Evolutionary conservation across 1,139 yeast genomes (phyloP), one percentile per base, ranked within the genome.

Genomic region (Petasospora fabianii): DNA sequence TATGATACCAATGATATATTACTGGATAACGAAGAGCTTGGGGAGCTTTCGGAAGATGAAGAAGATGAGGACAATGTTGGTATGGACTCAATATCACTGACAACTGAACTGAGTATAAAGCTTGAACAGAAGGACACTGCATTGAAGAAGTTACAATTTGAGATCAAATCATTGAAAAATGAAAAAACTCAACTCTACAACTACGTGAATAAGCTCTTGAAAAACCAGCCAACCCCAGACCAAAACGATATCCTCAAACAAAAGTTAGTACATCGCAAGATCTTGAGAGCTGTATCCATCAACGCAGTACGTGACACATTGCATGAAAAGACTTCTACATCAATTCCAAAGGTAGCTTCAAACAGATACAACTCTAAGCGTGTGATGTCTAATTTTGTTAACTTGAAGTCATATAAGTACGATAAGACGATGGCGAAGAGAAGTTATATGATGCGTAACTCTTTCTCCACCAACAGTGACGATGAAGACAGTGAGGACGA

Each of bases 131-230:
- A 36, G 21, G 42, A 43, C 3, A 36, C 17, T 9, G 20, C 20
- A 4, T 24, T 49, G 2, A 38, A 39, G 30, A 27, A 36, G 2
- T 35, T 41, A 7, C 34, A 36, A n/a, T 54, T 51, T 41, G 55
- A 51, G 28, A 35, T 50, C 11, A 41, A 30, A 4, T 41, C 56
- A 1, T 36, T 53, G 21, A 44, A 43, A 36, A 51, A 50, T 11
- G 58, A 54, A 24, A 52, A 49, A 24, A 20, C 19, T 2, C 57
- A 54, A 21, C 39, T 54, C n/a, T 52, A 53, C 32, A 40, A 40
- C 9, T 54, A 54, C 30, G 45, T 52, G 29, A 53, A 54, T 36
- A 47, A 32, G 24, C 34, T 54, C n/a, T 34, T 54, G 18, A 46
- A 39, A 24, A 54, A 54, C 30, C 37, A 28, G 16, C 42, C 44